These are phyloP conservation scores for Benincasa hispida DNA, from an alignment of 306 rosid species.

Conservation along the genomic window DNA sequence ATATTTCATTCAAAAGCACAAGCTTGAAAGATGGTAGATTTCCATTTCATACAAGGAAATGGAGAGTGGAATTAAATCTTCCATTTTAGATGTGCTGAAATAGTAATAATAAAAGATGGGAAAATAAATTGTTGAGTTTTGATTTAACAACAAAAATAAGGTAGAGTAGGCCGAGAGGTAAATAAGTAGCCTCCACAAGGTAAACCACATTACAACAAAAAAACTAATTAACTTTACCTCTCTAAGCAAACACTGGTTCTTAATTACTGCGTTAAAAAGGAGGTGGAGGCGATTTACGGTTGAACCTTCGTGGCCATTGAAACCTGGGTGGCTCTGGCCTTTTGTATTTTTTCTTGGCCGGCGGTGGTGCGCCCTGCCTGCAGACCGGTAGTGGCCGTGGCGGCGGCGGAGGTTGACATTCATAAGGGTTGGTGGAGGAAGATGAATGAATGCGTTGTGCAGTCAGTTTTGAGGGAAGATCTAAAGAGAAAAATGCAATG, in stretches of 20 bases:
- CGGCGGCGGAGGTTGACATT: neutral
- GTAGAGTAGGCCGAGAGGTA: no score
- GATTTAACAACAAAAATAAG: no score
- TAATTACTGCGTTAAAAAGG: neutral
- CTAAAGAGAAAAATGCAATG: neutral
- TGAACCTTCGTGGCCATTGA: neutral
- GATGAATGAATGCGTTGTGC: neutral
- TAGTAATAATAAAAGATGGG: no score
- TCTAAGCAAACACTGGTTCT: neutral
- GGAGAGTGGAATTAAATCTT: no score
- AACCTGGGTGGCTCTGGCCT: neutral
- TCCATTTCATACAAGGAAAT: no score
- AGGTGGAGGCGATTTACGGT: neutral
- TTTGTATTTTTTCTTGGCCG: neutral
- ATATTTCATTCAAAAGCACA: no score
- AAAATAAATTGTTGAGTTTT: no score
- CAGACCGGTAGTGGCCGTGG: neutral
- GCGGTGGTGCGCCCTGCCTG: neutral
- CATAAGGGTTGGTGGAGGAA: neutral
- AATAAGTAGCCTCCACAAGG: no score
- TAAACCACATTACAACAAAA: no score
- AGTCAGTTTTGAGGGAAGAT: neutral
- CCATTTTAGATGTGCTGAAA: no score
- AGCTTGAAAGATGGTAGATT: no score
- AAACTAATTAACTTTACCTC: neutral